phyloP scores from a whole-genome alignment of 441 rosid genomes.

The Mallotus japonicus region DNA sequence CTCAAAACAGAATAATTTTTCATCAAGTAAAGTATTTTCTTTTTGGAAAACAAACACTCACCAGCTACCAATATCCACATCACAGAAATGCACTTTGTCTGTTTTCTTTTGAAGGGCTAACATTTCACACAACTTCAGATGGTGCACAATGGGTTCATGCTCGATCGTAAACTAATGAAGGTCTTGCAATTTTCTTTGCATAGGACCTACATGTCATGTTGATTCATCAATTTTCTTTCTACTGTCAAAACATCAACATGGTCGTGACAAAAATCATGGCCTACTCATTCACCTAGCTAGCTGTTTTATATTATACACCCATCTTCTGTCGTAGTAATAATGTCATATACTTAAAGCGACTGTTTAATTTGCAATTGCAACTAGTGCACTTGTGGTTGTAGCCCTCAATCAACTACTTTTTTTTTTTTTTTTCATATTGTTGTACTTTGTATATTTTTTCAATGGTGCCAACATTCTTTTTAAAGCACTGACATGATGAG shows the following conservation, averaged over 20 bases:
- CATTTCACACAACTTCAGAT: conserved; percentile 1
- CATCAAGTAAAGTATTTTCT: conserved; percentile 29
- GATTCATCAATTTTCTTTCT: too few species aligned
- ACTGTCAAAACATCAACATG: not conserved
- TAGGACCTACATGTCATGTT: conserved; percentile 28
- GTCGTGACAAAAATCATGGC: not conserved
- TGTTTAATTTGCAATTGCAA: too few species aligned
- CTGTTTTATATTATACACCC: not conserved
- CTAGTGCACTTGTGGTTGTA: too few species aligned
- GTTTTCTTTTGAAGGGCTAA: conserved; percentile 3
- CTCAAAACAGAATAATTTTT: conserved; percentile 15
- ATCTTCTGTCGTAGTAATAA: not conserved
- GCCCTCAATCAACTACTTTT: too few species aligned
- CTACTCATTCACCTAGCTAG: not conserved
- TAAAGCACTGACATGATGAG: too few species aligned
- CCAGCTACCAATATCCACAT: not conserved
- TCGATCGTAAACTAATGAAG: not conserved
- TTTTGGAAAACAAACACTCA: not conserved
- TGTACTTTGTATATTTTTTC: too few species aligned
- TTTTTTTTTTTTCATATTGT: too few species aligned
- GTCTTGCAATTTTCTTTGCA: conserved; percentile 24
- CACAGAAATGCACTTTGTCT: conserved; percentile 17
- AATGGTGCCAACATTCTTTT: too few species aligned
- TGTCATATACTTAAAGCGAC: too few species aligned
- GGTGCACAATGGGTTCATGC: not conserved